Percentiles rank a stretch among this genome's conserved stretches.
These are phyloP conservation scores for Amanita fuliginea DNA, from an alignment of 768 basidiomycete genomes.

Conservation along the genomic window DNA sequence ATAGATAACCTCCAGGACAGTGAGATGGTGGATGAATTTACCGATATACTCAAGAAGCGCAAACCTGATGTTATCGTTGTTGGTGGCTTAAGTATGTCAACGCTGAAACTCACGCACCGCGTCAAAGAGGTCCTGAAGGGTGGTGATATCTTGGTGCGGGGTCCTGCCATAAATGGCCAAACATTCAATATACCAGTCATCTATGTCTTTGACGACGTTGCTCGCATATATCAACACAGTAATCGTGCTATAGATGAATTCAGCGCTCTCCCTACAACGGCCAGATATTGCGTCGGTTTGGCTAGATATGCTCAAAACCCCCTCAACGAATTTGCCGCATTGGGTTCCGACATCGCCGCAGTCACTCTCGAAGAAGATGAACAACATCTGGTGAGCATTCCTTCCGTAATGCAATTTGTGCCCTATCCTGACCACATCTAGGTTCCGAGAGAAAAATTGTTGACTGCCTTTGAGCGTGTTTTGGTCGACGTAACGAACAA, in stretches of 20 bases:
- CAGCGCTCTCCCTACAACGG: slow-evolving; percentile 60
- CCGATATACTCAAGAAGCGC: slow-evolving; percentile 70
- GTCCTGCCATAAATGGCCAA: slow-evolving; percentile 22
- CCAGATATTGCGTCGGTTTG: slow-evolving; percentile 88
- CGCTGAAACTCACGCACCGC: slow-evolving; percentile 53
- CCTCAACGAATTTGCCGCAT: slow-evolving; percentile 85
- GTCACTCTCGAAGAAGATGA: slow-evolving; percentile 78
- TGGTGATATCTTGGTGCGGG: slow-evolving; percentile 17
- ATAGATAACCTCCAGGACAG: slow-evolving; percentile 77
- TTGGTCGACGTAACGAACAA: slow-evolving; percentile 87
- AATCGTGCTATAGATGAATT: slow-evolving; percentile 80
- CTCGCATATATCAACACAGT: slow-evolving; percentile 89
- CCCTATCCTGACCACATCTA: slow-evolving; percentile 18
- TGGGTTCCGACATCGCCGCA: slow-evolving; percentile 76
- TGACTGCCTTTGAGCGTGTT: slow-evolving; percentile 71
- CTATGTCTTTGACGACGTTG: slow-evolving; percentile 85
- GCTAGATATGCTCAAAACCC: slow-evolving; percentile 92
- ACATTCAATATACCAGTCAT: slow-evolving; percentile 59
- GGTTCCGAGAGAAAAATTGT: slow-evolving; percentile 80
- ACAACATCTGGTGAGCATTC: slow-evolving; percentile 64
- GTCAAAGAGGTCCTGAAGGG: slow-evolving; percentile 44
- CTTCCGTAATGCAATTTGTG: slow-evolving; percentile 5
- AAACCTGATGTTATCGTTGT: slow-evolving; percentile 83
- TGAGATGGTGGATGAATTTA: slow-evolving; percentile 62
- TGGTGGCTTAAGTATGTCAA: slow-evolving; percentile 81